Evolutionary conservation across 2,329 filamentous ascomycete genomes (phyloP), one percentile per base, ranked within the genome.

Genomic region (Acrocalymma vagum): DNA sequence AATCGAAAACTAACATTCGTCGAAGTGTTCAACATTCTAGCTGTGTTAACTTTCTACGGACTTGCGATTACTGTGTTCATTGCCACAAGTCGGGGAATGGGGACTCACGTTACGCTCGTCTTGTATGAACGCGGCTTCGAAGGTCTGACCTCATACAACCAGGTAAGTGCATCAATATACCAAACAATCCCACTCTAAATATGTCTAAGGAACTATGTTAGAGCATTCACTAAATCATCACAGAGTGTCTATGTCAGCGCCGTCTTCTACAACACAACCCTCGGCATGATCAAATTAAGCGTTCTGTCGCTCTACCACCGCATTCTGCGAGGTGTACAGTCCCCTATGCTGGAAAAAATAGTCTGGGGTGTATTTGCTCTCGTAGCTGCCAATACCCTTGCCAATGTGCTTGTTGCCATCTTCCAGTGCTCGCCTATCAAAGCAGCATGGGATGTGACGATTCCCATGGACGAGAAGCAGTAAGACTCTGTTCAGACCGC

Each of bases 211-310:
- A 8, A 29, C 28, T 25, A 22, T 16, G 5, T 23, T 11, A 3
- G 26, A 5, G 3, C 15, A 23, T 16, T 29, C 9, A 24, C 15
- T 16, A 31, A 15, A 17, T 14, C 6, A 7, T 17, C 24, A n/a
- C 22, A 76, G 73, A 62, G 71, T 74, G 43, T 78, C 70, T 44
- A 78, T 37, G 45, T 57, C 10, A 46, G 42, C 24, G 48, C 70
- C 9, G 77, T 72, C 55, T 79, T 78, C 51, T 76, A 77, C 44
- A 73, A 76, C 15, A 69, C 74, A 24, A 67, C 62, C 22, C 61
- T 77, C 3, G 74, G 74, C 14, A 77, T 77, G 53, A 64, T 78
- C 58, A 78, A 79, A 52, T 64, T 72, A 18, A 78, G 75, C 1
- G 72, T 76, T 3, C 64, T 78, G 14, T 67, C 68, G 16, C 69